Conservation (phyloP, 306 rosid genomes). For the Gillenia trifoliata region DNA sequence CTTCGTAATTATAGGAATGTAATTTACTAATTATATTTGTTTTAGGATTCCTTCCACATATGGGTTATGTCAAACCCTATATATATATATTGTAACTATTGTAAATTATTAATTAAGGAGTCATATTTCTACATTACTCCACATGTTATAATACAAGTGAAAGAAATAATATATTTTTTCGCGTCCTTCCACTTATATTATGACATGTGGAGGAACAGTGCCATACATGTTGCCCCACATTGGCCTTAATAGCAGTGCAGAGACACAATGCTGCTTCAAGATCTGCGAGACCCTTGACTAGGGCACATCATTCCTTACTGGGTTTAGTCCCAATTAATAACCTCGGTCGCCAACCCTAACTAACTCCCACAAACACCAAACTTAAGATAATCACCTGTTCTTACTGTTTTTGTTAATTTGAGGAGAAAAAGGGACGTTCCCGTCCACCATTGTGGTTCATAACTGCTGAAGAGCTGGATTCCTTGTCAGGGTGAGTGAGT, state of each 20-base stretch:
- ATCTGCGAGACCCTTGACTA: slow-evolving; percentile 62
- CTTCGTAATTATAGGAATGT: no score
- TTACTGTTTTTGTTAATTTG: slow-evolving; percentile 28
- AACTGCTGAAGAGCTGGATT: slow-evolving; percentile 66
- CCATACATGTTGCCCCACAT: no score
- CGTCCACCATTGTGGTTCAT: slow-evolving; percentile 70
- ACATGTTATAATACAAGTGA: no score
- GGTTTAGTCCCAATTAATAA: slow-evolving; percentile 63
- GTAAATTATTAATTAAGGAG: no score
- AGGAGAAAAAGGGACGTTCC: slow-evolving; percentile 80
- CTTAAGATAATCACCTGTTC: slow-evolving; percentile 33
- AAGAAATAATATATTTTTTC: no score
- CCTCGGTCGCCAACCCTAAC: slow-evolving; percentile 59
- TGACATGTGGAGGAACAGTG: no score
- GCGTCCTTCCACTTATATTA: no score
- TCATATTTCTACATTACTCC: no score
- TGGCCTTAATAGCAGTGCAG: slow-evolving; percentile 66
- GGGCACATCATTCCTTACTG: slow-evolving; percentile 52
- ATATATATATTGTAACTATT: no score
- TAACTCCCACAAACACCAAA: slow-evolving; percentile 80
- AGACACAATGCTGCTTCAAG: slow-evolving; percentile 75
- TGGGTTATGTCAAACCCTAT: no score
- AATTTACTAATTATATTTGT: no score
- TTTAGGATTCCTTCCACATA: no score
- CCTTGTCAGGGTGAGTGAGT: slow-evolving; percentile 73